Evolutionary conservation across 2,329 filamentous ascomycete species (phyloP), one percentile per base, ranked within the genome.

Genomic region (Tolypocladium tropicale): DNA sequence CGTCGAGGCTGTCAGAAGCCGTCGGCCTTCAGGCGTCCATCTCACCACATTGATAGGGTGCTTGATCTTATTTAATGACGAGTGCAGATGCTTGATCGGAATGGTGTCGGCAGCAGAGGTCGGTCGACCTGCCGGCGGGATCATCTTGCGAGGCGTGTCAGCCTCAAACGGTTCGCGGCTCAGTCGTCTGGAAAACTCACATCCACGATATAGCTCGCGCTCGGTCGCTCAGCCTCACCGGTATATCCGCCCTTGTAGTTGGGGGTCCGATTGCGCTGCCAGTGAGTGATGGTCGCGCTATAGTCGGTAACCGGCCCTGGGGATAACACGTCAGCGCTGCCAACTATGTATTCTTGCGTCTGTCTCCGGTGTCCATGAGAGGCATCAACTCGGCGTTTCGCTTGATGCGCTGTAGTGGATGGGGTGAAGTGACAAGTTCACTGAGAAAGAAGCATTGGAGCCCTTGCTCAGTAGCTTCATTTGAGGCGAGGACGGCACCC

Each of bases 31-130:
- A 7, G 94, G 94, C 18, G 95, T 99, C 94, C 94, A 99, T 70
- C 90, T 84, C 43, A 99, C 93, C 10, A 97, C 90, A 61, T 96
- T 97, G 67, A 99, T 89, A 2, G 94, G 94, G 64, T 97, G 94
- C 68, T 96, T 95, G 66, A 95, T 92, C 69, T 99, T 99, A 75
- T 97, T 97, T 7, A 97, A 82, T 0, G 94, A 97, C n/a, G 94
- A 95, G 69, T 99, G 94, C 43, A 99, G 81, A 68, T 96, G 92
- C 65, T 94, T 93, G n/a, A 90, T 89, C 14, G 94, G 93, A 50
- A 99, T 88, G 1, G 90, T 88, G 69, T 96, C 91, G 57, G 86
- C 90, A 23, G 92, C 85, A 60, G 82, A 85, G 61, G 85, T 81
- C 54, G 85, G 76, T 67, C 89, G 81, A 37, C 89, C 91, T 48